Evolutionary conservation across 352 stramenopile species (phyloP).

Genomic region (Phytopythium delawarense): DNA sequence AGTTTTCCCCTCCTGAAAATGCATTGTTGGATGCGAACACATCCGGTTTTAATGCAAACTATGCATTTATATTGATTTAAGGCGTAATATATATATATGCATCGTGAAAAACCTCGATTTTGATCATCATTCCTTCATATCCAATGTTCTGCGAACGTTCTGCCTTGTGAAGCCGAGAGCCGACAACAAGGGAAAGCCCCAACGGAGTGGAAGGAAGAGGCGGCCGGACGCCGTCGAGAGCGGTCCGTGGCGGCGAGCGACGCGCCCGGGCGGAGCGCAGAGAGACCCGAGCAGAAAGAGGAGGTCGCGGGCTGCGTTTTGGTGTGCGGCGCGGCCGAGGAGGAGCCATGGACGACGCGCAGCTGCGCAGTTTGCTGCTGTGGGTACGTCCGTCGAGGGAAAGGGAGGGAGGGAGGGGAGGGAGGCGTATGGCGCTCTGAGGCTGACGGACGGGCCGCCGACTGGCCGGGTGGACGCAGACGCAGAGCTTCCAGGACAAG

Average conservation of each 20-base stretch:
- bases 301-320: neutral
- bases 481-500: constrained; percentile 69
- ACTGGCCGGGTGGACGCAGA: constrained; percentile 18
- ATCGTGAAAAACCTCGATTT: too few relatives aligned
- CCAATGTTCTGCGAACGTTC: too few relatives aligned
- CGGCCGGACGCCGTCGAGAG: neutral
- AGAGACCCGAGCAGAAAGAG: neutral
- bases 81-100: too few relatives aligned
- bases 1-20: too few relatives aligned
- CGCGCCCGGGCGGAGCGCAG: too few relatives aligned
- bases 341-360: constrained; percentile 54
- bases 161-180: too few relatives aligned
- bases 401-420: too few relatives aligned
- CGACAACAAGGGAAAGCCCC: too few relatives aligned
- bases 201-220: neutral
- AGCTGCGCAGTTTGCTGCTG: constrained; percentile 69
- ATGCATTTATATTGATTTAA: too few relatives aligned
- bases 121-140: too few relatives aligned
- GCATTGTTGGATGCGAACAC: too few relatives aligned
- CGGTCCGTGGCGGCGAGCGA: neutral
- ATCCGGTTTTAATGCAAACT: too few relatives aligned
- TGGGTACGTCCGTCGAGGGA: constrained; percentile 40
- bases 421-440: neutral
- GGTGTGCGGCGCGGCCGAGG: neutral
- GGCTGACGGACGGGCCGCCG: neutral